Conservation (phyloP, 192 early-diverging fungal genomes). For the Oehlia diaphana region DNA sequence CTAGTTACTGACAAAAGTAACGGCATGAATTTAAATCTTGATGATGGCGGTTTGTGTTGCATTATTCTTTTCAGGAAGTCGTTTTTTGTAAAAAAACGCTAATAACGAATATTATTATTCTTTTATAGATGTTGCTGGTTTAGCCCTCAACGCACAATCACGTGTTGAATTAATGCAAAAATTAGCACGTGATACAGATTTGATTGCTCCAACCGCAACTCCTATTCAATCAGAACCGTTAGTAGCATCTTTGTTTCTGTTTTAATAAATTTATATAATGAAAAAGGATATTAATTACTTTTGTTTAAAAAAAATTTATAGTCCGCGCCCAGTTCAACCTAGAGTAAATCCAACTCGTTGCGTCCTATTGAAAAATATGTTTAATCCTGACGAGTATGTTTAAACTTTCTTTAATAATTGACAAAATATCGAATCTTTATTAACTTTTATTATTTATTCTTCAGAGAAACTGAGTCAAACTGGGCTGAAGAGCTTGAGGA, state of each 20-base stretch:
- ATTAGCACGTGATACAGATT: conserved; percentile 58
- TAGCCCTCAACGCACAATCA: conserved; percentile 67
- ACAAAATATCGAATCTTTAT: conserved; percentile 8
- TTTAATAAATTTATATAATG: neutral
- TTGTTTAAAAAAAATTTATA: conserved; percentile 15
- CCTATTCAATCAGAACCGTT: conserved; percentile 33
- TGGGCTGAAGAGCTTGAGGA: conserved; percentile 86
- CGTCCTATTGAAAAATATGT: conserved; percentile 85
- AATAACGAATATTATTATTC: conserved; percentile 3
- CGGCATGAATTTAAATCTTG: conserved; percentile 43
- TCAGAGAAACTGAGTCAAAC: conserved; percentile 74
- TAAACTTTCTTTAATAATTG: conserved; percentile 14
- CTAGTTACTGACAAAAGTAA: conserved; percentile 66
- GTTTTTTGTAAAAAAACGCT: neutral
- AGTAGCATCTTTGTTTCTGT: conserved; percentile 7
- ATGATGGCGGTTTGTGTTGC: conserved; percentile 49
- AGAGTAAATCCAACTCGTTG: conserved; percentile 59
- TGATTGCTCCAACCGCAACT: conserved; percentile 37
- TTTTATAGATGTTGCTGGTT: conserved; percentile 53
- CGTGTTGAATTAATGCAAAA: conserved; percentile 83
- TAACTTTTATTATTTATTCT: conserved; percentile 32
- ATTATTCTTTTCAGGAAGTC: neutral
- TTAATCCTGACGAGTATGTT: conserved; percentile 78
- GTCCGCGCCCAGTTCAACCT: conserved; percentile 48
- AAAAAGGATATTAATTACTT: neutral